These are phyloP conservation scores for Xerocomus potaroensis DNA, from an alignment of 768 basidiomycete species.

Conservation along the genomic window DNA sequence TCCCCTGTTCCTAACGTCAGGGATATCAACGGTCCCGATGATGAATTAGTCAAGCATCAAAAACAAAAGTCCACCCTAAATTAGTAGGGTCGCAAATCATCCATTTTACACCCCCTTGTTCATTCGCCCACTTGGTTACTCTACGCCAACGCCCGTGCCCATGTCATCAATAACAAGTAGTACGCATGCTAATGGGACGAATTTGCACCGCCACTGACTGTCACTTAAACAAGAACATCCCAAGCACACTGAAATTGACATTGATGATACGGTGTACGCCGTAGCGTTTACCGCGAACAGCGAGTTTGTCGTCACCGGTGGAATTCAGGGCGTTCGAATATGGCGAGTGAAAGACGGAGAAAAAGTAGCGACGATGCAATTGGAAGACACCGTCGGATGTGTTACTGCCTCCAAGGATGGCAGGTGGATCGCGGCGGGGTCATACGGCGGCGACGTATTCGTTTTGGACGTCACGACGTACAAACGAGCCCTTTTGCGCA, in stretches of 20 bases:
- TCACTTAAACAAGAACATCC: neutral
- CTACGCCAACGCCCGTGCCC: no score
- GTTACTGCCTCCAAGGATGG: neutral
- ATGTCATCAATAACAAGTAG: neutral
- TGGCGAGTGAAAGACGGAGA: constrained; percentile 2
- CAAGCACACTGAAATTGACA: neutral
- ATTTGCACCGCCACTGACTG: neutral
- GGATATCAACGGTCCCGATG: no score
- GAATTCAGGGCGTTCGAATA: neutral
- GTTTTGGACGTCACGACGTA: neutral
- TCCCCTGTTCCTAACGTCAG: no score
- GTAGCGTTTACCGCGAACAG: neutral
- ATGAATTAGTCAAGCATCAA: no score
- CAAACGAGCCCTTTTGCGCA: neutral
- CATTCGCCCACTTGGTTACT: no score
- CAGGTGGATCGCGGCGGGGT: neutral
- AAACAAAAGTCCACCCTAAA: no score
- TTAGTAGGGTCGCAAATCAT: no score
- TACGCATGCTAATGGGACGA: neutral
- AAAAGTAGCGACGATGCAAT: neutral
- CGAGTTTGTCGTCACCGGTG: neutral
- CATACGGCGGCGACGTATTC: neutral
- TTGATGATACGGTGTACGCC: neutral
- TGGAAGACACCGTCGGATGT: neutral
- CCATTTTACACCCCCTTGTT: no score